Evolutionary conservation across 192 early-diverging fungal genomes (phyloP).

Genomic region (Backusella psychrophila): DNA sequence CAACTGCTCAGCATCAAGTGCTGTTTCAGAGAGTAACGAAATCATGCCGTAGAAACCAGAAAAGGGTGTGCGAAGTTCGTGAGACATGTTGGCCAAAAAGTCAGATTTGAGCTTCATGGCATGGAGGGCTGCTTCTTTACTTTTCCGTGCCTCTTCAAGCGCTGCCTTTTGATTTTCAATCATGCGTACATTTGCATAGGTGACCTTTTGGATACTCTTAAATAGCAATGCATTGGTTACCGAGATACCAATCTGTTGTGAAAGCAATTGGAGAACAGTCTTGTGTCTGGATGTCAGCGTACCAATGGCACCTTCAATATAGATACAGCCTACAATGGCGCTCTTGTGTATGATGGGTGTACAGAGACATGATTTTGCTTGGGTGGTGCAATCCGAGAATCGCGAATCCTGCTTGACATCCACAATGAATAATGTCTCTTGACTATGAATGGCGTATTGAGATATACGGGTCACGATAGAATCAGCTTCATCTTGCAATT

Average conservation of each 20-base stretch:
- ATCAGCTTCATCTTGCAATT: slow-evolving; percentile 26
- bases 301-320: slow-evolving; percentile 44
- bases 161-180: slow-evolving; percentile 35
- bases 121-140: slow-evolving; percentile 31
- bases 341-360: slow-evolving; percentile 47
- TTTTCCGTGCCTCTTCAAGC: slow-evolving; percentile 28
- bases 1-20: slow-evolving; percentile 44
- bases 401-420: slow-evolving; percentile 28
- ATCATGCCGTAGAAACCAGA: slow-evolving; percentile 57
- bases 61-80: slow-evolving; percentile 73
- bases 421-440: slow-evolving; percentile 25
- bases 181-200: slow-evolving; percentile 31
- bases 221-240: slow-evolving; percentile 50
- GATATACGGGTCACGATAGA: slow-evolving; percentile 23
- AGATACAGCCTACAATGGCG: slow-evolving; percentile 42
- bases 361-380: slow-evolving; percentile 41
- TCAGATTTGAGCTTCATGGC: slow-evolving; percentile 49
- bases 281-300: slow-evolving; percentile 25
- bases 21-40: slow-evolving; percentile 45
- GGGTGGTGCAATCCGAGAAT: slow-evolving; percentile 24
- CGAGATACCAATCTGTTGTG: slow-evolving; percentile 47
- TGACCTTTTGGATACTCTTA: slow-evolving; percentile 42
- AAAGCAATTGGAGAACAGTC: slow-evolving; percentile 41
- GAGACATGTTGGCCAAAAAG: slow-evolving; percentile 78
- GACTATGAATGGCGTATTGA: slow-evolving; percentile 25